Conservation (phyloP, 176 grass and related monocot genomes). For the Cenchrus purpureus region DNA sequence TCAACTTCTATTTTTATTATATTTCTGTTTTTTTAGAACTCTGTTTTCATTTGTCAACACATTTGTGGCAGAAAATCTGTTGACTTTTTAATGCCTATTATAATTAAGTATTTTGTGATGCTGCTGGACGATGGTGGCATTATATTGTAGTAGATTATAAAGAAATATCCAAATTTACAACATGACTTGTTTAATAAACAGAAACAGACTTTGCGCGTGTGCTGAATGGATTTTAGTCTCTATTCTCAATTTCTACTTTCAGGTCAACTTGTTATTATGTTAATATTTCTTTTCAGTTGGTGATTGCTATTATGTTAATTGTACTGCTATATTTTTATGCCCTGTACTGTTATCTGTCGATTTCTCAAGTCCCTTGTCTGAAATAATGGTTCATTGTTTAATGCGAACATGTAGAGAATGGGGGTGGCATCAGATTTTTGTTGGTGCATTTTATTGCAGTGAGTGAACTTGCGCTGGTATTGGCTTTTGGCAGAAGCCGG, state of each 20-base stretch:
- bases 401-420: not conserved
- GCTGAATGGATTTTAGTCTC: not conserved
- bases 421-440: not conserved
- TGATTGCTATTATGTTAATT: not conserved
- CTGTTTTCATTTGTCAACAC: not conserved
- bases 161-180: not conserved
- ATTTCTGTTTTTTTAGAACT: not conserved
- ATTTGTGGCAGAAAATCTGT: not conserved
- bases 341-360: not conserved
- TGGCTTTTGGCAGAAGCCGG: not conserved
- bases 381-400: not conserved
- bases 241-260: not conserved
- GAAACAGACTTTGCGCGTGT: not conserved
- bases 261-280: not conserved
- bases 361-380: not conserved
- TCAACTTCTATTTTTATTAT: not conserved
- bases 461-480: not conserved
- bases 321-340: not conserved
- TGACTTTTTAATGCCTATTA: not conserved
- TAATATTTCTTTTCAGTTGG: too few species aligned
- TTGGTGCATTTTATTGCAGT: not conserved
- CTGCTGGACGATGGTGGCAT: not conserved
- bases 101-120: not conserved
- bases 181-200: not conserved
- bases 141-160: not conserved